phyloP scores from a whole-genome alignment of 805 yeast genomes.

The Komagataella pastoris region DNA sequence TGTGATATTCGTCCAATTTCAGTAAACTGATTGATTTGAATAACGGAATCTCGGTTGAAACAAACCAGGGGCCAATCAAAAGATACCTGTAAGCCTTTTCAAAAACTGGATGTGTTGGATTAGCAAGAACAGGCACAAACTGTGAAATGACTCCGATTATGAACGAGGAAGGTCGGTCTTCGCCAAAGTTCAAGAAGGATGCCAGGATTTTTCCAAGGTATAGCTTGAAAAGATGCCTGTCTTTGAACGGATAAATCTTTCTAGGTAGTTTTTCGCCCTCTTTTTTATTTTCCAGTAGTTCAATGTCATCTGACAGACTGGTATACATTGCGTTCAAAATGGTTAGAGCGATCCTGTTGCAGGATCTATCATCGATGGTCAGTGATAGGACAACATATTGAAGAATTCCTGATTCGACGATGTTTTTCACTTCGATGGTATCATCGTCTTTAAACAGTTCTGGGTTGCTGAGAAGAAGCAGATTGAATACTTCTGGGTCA shows the following conservation, averaged over 20 bases:
- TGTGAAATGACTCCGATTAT: constrained; percentile 43
- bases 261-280: constrained; percentile 1
- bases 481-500: constrained; percentile 60
- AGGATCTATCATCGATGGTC: constrained; percentile 17
- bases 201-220: constrained; percentile 33
- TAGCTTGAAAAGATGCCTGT: constrained; percentile 38
- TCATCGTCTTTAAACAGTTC: constrained; percentile 30
- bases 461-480: constrained; percentile 48
- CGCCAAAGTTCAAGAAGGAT: constrained; percentile 15
- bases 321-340: constrained; percentile 31
- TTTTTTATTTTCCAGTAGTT: constrained; percentile 11
- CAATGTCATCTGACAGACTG: constrained; percentile 24
- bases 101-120: constrained; percentile 65
- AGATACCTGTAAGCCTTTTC: constrained; percentile 62
- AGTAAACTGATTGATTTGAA: constrained; percentile 22
- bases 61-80: constrained; percentile 36
- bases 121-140: constrained; percentile 39
- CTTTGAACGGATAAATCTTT: constrained; percentile 27
- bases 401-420: constrained; percentile 44
- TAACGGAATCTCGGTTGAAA: constrained; percentile 30
- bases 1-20: constrained; percentile 10
- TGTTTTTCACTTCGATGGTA: constrained; percentile 31
- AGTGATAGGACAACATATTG: constrained; percentile 35
- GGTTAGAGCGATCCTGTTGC: constrained; percentile 23
- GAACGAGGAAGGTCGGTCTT: constrained; percentile 24